Evolutionary conservation across 2,329 filamentous ascomycete genomes (phyloP).

Genomic region (Colletotrichum endophyticum): DNA sequence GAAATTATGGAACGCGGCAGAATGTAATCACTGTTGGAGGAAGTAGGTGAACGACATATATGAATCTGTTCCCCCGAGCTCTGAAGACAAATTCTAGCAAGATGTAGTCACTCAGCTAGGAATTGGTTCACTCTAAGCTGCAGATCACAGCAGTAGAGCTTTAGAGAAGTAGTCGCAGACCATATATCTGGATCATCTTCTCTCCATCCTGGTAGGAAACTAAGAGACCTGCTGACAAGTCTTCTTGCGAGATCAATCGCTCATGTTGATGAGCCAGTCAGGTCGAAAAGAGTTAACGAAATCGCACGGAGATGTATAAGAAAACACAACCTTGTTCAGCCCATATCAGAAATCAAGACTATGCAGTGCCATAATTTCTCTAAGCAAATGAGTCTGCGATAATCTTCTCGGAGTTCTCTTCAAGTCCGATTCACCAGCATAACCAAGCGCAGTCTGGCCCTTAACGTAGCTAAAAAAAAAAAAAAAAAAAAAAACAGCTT

Average conservation of each 20-base stretch:
- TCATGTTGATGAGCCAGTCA: not conserved
- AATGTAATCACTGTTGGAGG: too few relatives aligned
- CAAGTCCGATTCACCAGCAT: too few relatives aligned
- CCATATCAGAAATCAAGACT: fast-evolving
- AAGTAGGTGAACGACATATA: too few relatives aligned
- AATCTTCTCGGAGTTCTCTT: too few relatives aligned
- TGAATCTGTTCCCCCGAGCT: too few relatives aligned
- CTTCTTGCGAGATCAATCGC: not conserved
- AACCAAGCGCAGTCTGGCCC: not conserved
- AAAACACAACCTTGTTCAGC: not conserved
- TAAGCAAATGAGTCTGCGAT: too few relatives aligned
- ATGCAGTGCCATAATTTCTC: not conserved
- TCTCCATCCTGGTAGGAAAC: fast-evolving
- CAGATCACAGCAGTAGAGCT: not conserved
- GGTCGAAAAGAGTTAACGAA: not conserved
- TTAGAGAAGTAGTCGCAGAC: not conserved
- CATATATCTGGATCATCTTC: not conserved
- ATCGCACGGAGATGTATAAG: not conserved
- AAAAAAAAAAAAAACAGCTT: too few relatives aligned
- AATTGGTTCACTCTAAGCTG: not conserved
- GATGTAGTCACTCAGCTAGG: not conserved
- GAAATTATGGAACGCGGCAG: too few relatives aligned
- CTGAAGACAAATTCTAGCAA: not conserved
- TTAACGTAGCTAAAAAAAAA: too few relatives aligned
- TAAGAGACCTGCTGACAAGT: not conserved